Base-by-base conservation (phyloP, 805 yeast genomes). In the Saccharomycopsis fodiens region DNA sequence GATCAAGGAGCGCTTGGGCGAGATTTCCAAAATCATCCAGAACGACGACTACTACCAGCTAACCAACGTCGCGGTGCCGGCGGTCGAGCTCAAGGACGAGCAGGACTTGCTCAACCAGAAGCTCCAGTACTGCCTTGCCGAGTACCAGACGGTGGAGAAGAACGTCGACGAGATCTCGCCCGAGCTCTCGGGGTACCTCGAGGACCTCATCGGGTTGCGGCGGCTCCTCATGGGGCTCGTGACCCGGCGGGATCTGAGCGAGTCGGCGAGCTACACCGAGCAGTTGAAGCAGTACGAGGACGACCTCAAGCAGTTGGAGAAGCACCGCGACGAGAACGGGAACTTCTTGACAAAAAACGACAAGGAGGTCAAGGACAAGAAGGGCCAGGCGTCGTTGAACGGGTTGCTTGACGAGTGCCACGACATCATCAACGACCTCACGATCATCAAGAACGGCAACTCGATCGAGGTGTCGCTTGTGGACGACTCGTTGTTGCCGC, bases 331-430 rank as follows among this genome's bases (percentile, higher is more conserved):
- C 55, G 62, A 69, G 6, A 70, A 67, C 44, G 89, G 84, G 17
- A 68, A 72, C 53, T 79, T 82, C 57, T 36, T 51, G 19, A 51
- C 52, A 4, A 42, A 48, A 21, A 44, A 45, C 17, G 42, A 48
- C 27, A 42, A 45, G 21, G 35, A 48, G 35, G 37, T 51, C 17
- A 39, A 42, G 23, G 62, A 55, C 27, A 62, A 57, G 44, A 59
- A 63, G 45, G 73, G 74, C 17, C 71, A 68, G 48, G 63, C 58
- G 41, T 79, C 82, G 1, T 62, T 83, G 42, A 82, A 82, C 57
- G 91, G 89, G 5, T 66, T 88, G 37, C 67, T 86, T 22, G 96
- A 87, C 61, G 95, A 87, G 58, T 85, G 96, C 60, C 79, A 80
- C 58, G 80, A 79, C 54, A 69, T 86, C 48, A 65, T 87, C 35